Conservation (phyloP, 2,329 filamentous ascomycete species). For the Emericellopsis cladophorae region DNA sequence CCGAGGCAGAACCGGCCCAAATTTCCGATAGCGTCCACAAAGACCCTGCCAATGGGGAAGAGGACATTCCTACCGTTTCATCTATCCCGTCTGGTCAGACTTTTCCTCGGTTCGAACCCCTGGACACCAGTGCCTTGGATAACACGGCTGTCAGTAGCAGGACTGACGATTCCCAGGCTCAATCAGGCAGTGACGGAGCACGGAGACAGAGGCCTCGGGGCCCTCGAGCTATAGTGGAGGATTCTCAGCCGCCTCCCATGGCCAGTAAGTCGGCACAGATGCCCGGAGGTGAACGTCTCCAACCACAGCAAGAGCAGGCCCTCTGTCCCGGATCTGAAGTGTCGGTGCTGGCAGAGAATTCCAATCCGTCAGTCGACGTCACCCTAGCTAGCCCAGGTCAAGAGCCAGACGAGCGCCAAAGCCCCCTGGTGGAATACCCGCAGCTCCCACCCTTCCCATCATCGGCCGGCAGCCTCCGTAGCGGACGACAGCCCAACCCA, state of each 20-base stretch:
- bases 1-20: neutral
- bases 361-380: neutral
- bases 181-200: too few species aligned
- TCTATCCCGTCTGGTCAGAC: too few species aligned
- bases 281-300: too few species aligned
- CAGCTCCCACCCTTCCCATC: neutral
- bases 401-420: neutral
- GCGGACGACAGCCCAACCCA: slow-evolving; percentile 33
- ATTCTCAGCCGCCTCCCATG: neutral
- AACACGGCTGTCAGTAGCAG: too few species aligned
- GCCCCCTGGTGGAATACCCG: neutral
- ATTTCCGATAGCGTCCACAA: neutral
- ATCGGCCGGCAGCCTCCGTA: slow-evolving; percentile 23
- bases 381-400: neutral
- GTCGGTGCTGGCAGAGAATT: too few species aligned
- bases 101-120: too few species aligned
- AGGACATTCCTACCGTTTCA: neutral
- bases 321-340: too few species aligned
- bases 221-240: neutral
- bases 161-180: too few species aligned
- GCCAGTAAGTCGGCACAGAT: neutral
- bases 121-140: too few species aligned
- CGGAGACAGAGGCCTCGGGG: neutral
- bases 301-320: too few species aligned
- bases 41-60: neutral